A percentile compares a stretch with the other conserved stretches of the same genome.
Conservation (phyloP, 208 protist genomes). For the Wallacemonas sp. region DNA sequence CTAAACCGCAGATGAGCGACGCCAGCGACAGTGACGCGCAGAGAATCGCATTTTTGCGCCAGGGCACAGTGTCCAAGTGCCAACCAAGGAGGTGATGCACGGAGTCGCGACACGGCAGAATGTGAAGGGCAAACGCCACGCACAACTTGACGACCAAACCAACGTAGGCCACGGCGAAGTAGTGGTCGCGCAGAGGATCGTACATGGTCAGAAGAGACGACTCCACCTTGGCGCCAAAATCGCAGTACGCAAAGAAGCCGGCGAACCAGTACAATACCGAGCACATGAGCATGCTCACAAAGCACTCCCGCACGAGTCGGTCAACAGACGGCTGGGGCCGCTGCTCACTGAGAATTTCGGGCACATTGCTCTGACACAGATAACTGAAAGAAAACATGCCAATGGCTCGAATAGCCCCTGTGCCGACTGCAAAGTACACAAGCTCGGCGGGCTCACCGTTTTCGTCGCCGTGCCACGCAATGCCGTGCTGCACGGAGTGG, state of each 20-base stretch:
- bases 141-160: conserved; percentile 69
- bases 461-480: conserved; percentile 14
- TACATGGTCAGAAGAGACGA: conserved; percentile 69
- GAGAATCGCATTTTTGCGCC: conserved; percentile 54
- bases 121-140: conserved; percentile 71
- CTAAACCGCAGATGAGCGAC: conserved; percentile 56
- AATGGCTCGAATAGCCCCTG: conserved; percentile 39
- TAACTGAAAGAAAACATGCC: conserved; percentile 68
- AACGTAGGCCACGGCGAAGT: conserved; percentile 69
- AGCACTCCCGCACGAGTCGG: conserved; percentile 44
- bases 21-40: conserved; percentile 34
- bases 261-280: conserved; percentile 68
- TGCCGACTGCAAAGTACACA: conserved; percentile 29
- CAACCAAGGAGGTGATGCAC: conserved; percentile 56
- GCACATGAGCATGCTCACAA: conserved; percentile 64
- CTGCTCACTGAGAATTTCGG: conserved; percentile 62
- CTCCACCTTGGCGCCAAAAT: conserved; percentile 46
- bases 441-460: conserved; percentile 20
- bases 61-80: conserved; percentile 52
- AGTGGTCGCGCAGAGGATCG: conserved; percentile 42
- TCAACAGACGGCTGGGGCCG: conserved; percentile 30
- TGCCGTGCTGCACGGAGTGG: conserved; percentile 39
- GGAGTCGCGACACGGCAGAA: conserved; percentile 65
- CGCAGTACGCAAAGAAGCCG: conserved; percentile 74
- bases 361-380: conserved; percentile 68